These are phyloP conservation scores for Ogataea ganodermae DNA, from an alignment of 805 yeast species.

Conservation along the genomic window DNA sequence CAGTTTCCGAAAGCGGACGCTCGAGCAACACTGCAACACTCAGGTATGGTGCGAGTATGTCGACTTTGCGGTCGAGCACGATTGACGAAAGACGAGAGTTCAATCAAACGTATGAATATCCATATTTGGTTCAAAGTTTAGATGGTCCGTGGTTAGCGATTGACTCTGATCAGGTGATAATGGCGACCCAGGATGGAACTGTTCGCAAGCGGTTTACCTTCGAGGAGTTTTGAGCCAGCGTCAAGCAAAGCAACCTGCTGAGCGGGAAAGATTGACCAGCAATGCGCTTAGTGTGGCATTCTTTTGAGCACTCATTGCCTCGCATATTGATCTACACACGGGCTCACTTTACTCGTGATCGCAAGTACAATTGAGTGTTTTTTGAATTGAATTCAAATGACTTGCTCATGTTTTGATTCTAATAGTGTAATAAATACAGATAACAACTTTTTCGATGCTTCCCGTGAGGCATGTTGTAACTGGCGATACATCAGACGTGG, in stretches of 20 bases:
- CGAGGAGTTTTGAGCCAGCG: conserved; percentile 27
- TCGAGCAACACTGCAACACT: neutral
- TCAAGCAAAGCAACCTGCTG: neutral
- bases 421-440: neutral
- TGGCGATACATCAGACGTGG: no score
- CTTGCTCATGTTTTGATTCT: no score
- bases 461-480: no score
- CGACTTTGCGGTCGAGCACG: conserved; percentile 45
- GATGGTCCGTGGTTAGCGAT: conserved; percentile 87
- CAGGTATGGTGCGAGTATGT: conserved; percentile 12
- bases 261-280: neutral
- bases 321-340: no score
- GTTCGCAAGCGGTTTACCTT: conserved; percentile 30
- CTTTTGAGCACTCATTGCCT: no score
- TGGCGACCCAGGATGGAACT: conserved; percentile 44
- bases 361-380: neutral
- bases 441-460: neutral
- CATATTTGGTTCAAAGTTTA: conserved; percentile 63
- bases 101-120: conserved; percentile 74
- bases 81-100: conserved; percentile 78
- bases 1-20: neutral
- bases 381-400: no score
- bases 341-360: neutral
- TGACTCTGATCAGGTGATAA: conserved; percentile 55
- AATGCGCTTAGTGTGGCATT: no score